Base-by-base conservation (phyloP, 306 rosid genomes). In the Castanea mollissima region DNA sequence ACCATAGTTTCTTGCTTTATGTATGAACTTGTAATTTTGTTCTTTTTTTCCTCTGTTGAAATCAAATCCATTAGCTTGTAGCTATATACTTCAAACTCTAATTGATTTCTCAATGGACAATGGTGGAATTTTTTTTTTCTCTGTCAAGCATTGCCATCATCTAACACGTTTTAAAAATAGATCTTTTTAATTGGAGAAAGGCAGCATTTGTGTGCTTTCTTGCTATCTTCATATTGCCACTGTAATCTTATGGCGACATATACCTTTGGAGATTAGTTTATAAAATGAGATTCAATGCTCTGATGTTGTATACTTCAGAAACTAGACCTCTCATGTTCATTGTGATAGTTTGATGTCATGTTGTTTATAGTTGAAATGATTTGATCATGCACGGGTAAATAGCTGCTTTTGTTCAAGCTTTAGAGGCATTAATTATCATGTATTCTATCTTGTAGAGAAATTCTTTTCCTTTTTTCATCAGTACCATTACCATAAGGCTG, bases 401-500 rank as follows among this genome's bases (percentile, higher is more conserved):
- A 10, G 27, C 15, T 19, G 21, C 10, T 67, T 23, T 67, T 32
- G 35, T 29, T 67, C n/a, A 14, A 18, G 15, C 52, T 35, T 34
- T 44, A 41, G 11, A 41, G 46, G 46, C 8, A 8, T 41, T 41
- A 67, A 35, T n/a, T 32, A 12, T 14, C 7, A 67, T 7, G 19
- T 32, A 8, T 67, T 34, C 52, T 34, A 18, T 67, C 4, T 0
- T 19, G 49, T 18, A 8, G 71, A 59, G 51, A 8, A 67, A 67
- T 32, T 67, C 9, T 34, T 16, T 27, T 7, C 38, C 74, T 13
- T 13, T 46, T 73, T 55, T 70, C 76, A 60, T 71, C 64, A 52
- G 79, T 60, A 49, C 64, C 55, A 80, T 78, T 49, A 55, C 73
- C 67, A 80, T 78, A 25, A 73, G 57, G 78, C 84, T 80, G 58